phyloP scores from a whole-genome alignment of 2,329 filamentous ascomycete genomes.

The Botrytis cinerea region DNA sequence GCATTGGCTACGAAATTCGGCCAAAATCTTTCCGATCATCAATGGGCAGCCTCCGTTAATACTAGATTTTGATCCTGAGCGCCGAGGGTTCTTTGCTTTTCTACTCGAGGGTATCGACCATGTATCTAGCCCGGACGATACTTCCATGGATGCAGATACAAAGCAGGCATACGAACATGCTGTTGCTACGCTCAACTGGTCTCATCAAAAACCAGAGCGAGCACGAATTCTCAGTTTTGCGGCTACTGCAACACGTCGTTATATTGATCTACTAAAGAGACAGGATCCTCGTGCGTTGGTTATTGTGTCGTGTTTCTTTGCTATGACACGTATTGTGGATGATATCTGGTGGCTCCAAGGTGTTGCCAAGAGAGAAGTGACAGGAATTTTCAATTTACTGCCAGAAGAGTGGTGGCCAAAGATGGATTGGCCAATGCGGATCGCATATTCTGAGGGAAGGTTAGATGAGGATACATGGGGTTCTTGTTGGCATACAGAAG shows the following conservation, averaged over 20 bases:
- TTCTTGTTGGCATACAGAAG: slow-evolving; percentile 21
- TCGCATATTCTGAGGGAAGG: slow-evolving; percentile 38
- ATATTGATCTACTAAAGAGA: slow-evolving; percentile 59
- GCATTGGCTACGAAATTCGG: slow-evolving; percentile 62
- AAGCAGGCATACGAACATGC: slow-evolving; percentile 63
- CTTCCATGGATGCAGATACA: slow-evolving; percentile 39
- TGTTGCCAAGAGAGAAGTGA: slow-evolving; percentile 65
- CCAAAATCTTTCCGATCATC: slow-evolving; percentile 61
- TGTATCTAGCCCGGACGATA: slow-evolving; percentile 48
- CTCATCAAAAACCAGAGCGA: slow-evolving; percentile 60
- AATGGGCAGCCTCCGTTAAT: slow-evolving; percentile 64
- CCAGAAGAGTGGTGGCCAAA: slow-evolving; percentile 39
- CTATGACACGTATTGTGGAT: slow-evolving; percentile 37
- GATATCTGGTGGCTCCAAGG: slow-evolving; percentile 67
- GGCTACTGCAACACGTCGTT: slow-evolving; percentile 62
- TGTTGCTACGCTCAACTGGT: slow-evolving; percentile 67
- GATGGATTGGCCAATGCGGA: slow-evolving; percentile 40
- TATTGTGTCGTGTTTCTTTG: slow-evolving; percentile 40
- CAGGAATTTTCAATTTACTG: slow-evolving; percentile 48
- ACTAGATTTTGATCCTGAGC: slow-evolving; percentile 56
- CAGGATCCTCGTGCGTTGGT: slow-evolving; percentile 48
- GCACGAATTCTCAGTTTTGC: slow-evolving; percentile 63
- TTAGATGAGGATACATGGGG: slow-evolving; percentile 40
- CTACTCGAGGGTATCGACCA: slow-evolving; percentile 60
- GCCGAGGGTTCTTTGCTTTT: slow-evolving; percentile 61